Evolutionary conservation across 805 yeast genomes (phyloP).

Genomic region (Barnettozyma populi): DNA sequence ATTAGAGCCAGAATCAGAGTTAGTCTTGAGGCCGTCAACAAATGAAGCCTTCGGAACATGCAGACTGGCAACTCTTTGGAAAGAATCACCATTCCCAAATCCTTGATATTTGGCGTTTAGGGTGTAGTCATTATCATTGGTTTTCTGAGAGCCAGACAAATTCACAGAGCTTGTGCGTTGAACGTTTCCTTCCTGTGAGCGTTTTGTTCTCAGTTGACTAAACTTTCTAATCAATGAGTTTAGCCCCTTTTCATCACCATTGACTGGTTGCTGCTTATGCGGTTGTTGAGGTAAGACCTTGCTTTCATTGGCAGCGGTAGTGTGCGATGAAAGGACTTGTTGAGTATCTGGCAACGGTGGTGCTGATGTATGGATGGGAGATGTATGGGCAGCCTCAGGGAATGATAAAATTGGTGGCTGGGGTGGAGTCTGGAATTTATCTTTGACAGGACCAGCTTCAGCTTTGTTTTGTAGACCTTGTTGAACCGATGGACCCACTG

Average conservation of each 20-base stretch:
- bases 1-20: not conserved
- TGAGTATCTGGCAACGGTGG: slow-evolving; percentile 35
- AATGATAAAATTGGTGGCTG: slow-evolving; percentile 37
- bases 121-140: not conserved
- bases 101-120: slow-evolving; percentile 6
- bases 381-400: slow-evolving; percentile 47
- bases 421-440: slow-evolving; percentile 27
- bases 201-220: slow-evolving; percentile 23
- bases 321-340: slow-evolving; percentile 38
- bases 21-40: slow-evolving; percentile 9
- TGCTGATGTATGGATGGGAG: slow-evolving; percentile 41
- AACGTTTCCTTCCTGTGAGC: slow-evolving; percentile 2
- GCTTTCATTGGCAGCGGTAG: slow-evolving; percentile 34
- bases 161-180: slow-evolving; percentile 10
- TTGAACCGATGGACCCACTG: slow-evolving; percentile 5
- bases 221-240: slow-evolving; percentile 26
- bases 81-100: slow-evolving; percentile 12
- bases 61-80: slow-evolving; percentile 25
- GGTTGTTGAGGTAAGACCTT: slow-evolving; percentile 27
- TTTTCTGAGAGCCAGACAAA: not conserved
- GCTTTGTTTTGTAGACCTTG: not conserved
- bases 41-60: slow-evolving; percentile 15
- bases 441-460: not conserved
- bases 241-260: slow-evolving; percentile 26
- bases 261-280: slow-evolving; percentile 28